Conservation (phyloP, 148 eudicot genomes). For the Cornus suecica region DNA sequence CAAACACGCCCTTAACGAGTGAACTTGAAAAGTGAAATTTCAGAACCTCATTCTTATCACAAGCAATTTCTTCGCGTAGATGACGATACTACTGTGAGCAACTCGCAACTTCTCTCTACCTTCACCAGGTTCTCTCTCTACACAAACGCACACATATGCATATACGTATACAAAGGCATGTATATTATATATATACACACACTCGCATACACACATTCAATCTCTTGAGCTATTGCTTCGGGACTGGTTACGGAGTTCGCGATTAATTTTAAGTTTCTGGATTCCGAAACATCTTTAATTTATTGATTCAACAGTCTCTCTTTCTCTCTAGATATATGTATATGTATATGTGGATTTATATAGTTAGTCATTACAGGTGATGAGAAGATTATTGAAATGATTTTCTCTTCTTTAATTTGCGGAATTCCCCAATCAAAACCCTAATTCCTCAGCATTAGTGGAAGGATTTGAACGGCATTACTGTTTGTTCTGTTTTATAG, state of each 20-base stretch:
- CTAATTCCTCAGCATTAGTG: background rate
- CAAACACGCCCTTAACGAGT: too few relatives aligned
- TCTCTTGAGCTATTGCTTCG: background rate
- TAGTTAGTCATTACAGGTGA: too few relatives aligned
- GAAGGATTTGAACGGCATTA: background rate
- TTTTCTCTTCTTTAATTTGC: background rate
- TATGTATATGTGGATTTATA: too few relatives aligned
- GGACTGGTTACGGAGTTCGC: background rate
- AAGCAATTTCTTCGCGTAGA: background rate
- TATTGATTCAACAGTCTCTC: background rate
- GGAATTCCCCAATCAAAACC: slow-evolving; percentile 1
- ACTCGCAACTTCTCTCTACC: background rate
- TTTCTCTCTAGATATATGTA: too few relatives aligned
- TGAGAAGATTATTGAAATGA: too few relatives aligned
- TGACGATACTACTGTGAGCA: background rate
- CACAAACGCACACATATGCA: background rate
- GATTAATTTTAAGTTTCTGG: background rate
- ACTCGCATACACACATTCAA: background rate
- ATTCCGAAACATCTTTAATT: background rate
- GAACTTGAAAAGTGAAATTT: too few relatives aligned
- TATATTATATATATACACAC: too few relatives aligned
- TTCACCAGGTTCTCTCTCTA: background rate
- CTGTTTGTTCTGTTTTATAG: background rate
- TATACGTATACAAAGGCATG: background rate
- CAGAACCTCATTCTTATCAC: background rate